Percentiles rank a stretch among this genome's conserved stretches.
phyloP scores from a whole-genome alignment of 2,329 filamentous ascomycete genomes.

The Pseudogymnoascus pannorum region DNA sequence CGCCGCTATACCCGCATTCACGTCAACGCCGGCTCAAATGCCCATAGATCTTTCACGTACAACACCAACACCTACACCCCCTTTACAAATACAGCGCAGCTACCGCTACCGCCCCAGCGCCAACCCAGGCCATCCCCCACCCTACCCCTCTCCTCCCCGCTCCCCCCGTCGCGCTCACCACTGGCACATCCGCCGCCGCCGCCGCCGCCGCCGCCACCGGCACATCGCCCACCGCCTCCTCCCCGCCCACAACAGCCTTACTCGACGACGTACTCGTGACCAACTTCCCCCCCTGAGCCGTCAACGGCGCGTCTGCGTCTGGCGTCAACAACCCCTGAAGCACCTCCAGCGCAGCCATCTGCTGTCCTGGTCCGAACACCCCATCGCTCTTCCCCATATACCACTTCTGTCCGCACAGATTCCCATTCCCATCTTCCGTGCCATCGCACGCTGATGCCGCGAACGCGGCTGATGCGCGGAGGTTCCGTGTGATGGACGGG shows the following conservation, averaged over 20 bases:
- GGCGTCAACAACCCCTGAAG: conserved; percentile 51
- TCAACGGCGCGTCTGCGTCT: conserved; percentile 35
- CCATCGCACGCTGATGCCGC: conserved; percentile 52
- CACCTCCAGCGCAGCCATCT: conserved; percentile 58
- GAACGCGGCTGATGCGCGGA: conserved; percentile 46
- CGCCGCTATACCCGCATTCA: not conserved
- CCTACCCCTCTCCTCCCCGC: not conserved
- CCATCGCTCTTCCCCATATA: conserved; percentile 51
- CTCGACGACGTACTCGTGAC: not conserved
- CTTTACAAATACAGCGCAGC: not conserved
- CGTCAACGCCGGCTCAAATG: no score
- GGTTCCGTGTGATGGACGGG: conserved; percentile 38
- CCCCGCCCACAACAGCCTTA: not conserved
- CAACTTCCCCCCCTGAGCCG: conserved; percentile 2
- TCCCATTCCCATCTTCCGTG: conserved; percentile 40
- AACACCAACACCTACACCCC: no score
- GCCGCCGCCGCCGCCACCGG: not conserved
- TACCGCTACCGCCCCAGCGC: not conserved
- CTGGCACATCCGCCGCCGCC: not conserved
- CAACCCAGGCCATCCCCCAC: not conserved
- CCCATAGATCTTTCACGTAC: no score
- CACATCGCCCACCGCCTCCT: not conserved
- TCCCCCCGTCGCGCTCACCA: not conserved
- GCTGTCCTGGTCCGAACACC: conserved; percentile 49
- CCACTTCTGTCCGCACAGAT: conserved; percentile 56